Base-by-base conservation (phyloP, 352 stramenopile species). In the Globisporangium spiculum region DNA sequence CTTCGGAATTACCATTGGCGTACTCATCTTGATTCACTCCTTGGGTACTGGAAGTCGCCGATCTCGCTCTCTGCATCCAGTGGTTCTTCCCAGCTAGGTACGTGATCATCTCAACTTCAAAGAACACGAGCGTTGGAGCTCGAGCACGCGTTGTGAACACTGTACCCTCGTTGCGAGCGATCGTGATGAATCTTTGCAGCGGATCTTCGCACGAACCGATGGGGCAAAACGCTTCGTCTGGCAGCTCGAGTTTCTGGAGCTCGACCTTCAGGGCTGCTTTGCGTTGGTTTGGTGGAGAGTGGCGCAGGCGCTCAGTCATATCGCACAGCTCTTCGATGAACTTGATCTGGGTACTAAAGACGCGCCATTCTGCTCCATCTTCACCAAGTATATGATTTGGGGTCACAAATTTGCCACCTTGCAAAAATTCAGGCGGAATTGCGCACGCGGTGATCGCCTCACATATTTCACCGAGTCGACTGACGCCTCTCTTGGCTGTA, bases 101-200 rank as follows among this genome's bases (percentile, higher is more conserved):
- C 22, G 67, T 74, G 24, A 89, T 70, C 36, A 74, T 74, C 54
- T 90, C 80, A 20, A 96, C 89, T 60, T 96, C 89, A 69, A 94
- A 96, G 65, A 91, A 93, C 57, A 96, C 71, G 12, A 96, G 73
- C 22, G 84, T 93, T 18, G 89, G 89, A 14, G 89, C 89, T 18
- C 89, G 80, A 16, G 89, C 88, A n/a, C 85, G 88, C 0, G 89
- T 96, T n/a, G 86, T 93, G 69, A 96, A 96, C 24, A 96, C 88
- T 0, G 88, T 90, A 34, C 89, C 87, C 78, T 95, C 87, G 20
- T 78, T 73, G 55, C 78, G 73, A 44, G 75, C 82, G 55, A 93
- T 91, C 12, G 75, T 78, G 55, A 93, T 68, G 58, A 95, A 78
- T 2, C 81, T 77, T 61, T 85, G 75, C n/a, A 93, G 50, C 27